phyloP scores from a whole-genome alignment of 129 eudicot genomes.

The Flaveria brownii region DNA sequence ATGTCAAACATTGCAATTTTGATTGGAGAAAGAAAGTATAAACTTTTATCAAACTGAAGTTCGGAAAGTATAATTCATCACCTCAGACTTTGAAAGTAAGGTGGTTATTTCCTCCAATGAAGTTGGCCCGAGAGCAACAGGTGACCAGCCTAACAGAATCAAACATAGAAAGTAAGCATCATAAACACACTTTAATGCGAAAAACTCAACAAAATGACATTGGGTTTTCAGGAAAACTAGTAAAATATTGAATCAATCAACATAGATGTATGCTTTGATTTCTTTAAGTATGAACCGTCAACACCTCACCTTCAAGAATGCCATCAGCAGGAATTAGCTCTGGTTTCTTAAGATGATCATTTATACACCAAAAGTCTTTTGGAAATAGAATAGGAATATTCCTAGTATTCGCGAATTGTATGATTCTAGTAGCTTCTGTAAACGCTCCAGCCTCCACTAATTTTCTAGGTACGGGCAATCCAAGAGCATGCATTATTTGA shows the following conservation, averaged over 20 bases:
- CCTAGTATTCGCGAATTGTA: conserved; percentile 52
- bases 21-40: not conserved
- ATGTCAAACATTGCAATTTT: not conserved
- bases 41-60: conserved; percentile 5
- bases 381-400: conserved; percentile 60
- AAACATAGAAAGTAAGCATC: conserved; percentile 11
- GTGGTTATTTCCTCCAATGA: conserved; percentile 59
- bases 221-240: conserved; percentile 10
- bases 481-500: conserved; percentile 87
- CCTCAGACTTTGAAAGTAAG: conserved; percentile 69
- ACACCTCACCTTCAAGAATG: conserved; percentile 51
- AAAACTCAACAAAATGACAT: conserved; percentile 12
- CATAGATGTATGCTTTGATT: conserved; percentile 15
- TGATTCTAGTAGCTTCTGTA: conserved; percentile 49
- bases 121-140: conserved; percentile 73
- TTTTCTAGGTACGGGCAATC: conserved; percentile 57
- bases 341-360: conserved; percentile 33
- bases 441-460: conserved; percentile 59
- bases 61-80: conserved; percentile 23
- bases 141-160: conserved; percentile 62
- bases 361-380: conserved; percentile 67
- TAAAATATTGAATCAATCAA: conserved; percentile 11
- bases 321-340: conserved; percentile 46
- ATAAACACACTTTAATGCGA: not conserved
- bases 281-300: conserved; percentile 13